These are phyloP conservation scores for Metschnikowia lochheadii DNA, from an alignment of 805 yeast genomes.

Conservation along the genomic window DNA sequence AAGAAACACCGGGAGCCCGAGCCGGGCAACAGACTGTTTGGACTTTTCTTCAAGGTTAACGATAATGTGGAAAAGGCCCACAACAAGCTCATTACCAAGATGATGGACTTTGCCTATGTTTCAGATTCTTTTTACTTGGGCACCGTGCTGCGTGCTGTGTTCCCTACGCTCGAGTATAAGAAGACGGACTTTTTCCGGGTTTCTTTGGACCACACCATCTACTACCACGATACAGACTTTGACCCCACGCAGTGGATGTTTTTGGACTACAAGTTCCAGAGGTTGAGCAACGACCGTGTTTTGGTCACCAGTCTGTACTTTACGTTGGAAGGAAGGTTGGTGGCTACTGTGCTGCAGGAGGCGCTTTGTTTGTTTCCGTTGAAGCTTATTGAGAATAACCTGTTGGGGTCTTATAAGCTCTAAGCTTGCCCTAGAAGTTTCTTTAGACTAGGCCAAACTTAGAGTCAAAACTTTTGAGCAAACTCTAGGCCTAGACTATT, in stretches of 20 bases:
- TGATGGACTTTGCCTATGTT: slow-evolving; percentile 21
- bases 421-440: neutral
- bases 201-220: slow-evolving; percentile 35
- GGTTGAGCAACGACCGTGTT: slow-evolving; percentile 33
- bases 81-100: slow-evolving; percentile 15
- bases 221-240: slow-evolving; percentile 33
- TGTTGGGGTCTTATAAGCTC: slow-evolving; percentile 15
- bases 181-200: slow-evolving; percentile 30
- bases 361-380: slow-evolving; percentile 23
- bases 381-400: slow-evolving; percentile 7
- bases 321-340: slow-evolving; percentile 25
- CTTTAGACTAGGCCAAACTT: too few relatives aligned
- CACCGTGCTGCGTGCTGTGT: slow-evolving; percentile 22
- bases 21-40: slow-evolving; percentile 22
- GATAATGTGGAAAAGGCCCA: slow-evolving; percentile 27
- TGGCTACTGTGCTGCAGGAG: slow-evolving; percentile 34
- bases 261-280: slow-evolving; percentile 29
- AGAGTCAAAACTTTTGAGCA: too few relatives aligned
- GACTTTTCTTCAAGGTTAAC: slow-evolving; percentile 27
- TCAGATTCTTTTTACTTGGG: slow-evolving; percentile 34
- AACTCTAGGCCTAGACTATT: too few relatives aligned
- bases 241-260: slow-evolving; percentile 36
- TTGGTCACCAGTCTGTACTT: slow-evolving; percentile 25
- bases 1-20: slow-evolving; percentile 12
- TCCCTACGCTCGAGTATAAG: slow-evolving; percentile 11